Percentiles rank a stretch among this genome's conserved stretches.
These are phyloP conservation scores for Mycotypha africana DNA, from an alignment of 371 early-diverging fungal species.

Conservation along the genomic window DNA sequence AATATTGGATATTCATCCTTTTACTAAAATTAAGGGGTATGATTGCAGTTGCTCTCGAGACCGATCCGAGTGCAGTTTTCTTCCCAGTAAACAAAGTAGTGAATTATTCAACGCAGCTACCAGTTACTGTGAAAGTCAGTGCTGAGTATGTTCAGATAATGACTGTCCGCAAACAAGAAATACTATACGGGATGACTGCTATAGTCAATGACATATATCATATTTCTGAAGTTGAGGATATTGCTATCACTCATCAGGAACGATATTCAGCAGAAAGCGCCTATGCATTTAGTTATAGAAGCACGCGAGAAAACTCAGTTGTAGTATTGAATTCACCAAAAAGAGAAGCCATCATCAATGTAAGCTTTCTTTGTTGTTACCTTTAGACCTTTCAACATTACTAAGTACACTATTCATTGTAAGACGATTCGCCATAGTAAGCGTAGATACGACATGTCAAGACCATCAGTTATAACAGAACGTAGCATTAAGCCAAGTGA, in stretches of 20 bases:
- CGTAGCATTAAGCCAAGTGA: slow-evolving; percentile 77
- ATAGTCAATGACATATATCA: slow-evolving; percentile 81
- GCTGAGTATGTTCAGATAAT: slow-evolving; percentile 76
- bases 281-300: slow-evolving; percentile 69
- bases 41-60: slow-evolving; percentile 52
- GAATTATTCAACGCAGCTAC: slow-evolving; percentile 51
- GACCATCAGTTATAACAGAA: slow-evolving; percentile 51
- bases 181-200: slow-evolving; percentile 58
- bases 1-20: too few species aligned
- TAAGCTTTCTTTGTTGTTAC: slow-evolving; percentile 3
- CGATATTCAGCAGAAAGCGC: slow-evolving; percentile 35
- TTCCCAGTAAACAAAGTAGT: slow-evolving; percentile 55
- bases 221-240: slow-evolving; percentile 78
- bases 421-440: slow-evolving; percentile 62
- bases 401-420: too few species aligned
- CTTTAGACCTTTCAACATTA: too few species aligned
- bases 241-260: slow-evolving; percentile 35
- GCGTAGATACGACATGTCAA: slow-evolving; percentile 57
- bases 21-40: too few species aligned
- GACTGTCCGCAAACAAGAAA: slow-evolving; percentile 52
- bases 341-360: slow-evolving; percentile 59
- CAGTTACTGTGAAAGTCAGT: slow-evolving; percentile 75
- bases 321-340: slow-evolving; percentile 66
- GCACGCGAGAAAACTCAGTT: slow-evolving; percentile 47
- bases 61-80: slow-evolving; percentile 53